A percentile compares a stretch with the other conserved stretches of the same genome.
Evolutionary conservation across 1,284 basidiomycete species (phyloP).

Genomic region (Meripilus lineatus): DNA sequence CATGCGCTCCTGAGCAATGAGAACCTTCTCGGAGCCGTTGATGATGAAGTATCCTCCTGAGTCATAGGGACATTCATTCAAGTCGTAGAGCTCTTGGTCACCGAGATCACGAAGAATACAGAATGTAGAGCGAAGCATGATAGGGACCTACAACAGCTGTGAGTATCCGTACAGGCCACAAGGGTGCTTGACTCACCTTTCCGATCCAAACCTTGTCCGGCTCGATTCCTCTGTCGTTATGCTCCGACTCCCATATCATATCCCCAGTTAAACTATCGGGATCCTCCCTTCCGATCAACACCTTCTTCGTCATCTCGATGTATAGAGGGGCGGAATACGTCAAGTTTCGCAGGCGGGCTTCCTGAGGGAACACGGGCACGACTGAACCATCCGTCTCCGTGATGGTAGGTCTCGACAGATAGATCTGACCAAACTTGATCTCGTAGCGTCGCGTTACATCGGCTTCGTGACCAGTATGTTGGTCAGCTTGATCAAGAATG

Average conservation of each 20-base stretch:
- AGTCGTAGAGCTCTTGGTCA: slow-evolving; percentile 80
- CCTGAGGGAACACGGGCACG: slow-evolving; percentile 94
- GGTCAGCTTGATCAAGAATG: slow-evolving; percentile 93
- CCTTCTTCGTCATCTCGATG: slow-evolving; percentile 91
- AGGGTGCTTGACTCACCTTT: slow-evolving; percentile 69
- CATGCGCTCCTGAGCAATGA: slow-evolving; percentile 99
- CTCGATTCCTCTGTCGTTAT: slow-evolving; percentile 59
- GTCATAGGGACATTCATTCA: slow-evolving; percentile 98
- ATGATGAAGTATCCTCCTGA: slow-evolving; percentile 99
- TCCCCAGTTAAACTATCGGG: slow-evolving; percentile 81
- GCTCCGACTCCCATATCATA: slow-evolving; percentile 76
- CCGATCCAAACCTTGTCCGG: slow-evolving; percentile 93
- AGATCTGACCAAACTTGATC: slow-evolving; percentile 97
- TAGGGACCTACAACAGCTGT: slow-evolving; percentile 70
- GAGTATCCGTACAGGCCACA: neutral
- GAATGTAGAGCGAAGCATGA: slow-evolving; percentile 96
- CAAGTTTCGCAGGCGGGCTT: slow-evolving; percentile 90
- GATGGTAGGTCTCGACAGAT: slow-evolving; percentile 90
- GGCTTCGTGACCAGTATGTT: slow-evolving; percentile 83
- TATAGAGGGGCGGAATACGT: slow-evolving; percentile 97
- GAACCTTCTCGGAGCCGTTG: slow-evolving; percentile 98
- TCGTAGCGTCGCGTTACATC: slow-evolving; percentile 90
- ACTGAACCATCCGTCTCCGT: slow-evolving; percentile 96
- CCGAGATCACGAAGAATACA: slow-evolving; percentile 84
- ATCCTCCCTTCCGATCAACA: slow-evolving; percentile 77